Evolutionary conservation across 768 basidiomycete species (phyloP), one percentile per base, ranked within the genome.

Genomic region (Strobilomyces dryophilus): DNA sequence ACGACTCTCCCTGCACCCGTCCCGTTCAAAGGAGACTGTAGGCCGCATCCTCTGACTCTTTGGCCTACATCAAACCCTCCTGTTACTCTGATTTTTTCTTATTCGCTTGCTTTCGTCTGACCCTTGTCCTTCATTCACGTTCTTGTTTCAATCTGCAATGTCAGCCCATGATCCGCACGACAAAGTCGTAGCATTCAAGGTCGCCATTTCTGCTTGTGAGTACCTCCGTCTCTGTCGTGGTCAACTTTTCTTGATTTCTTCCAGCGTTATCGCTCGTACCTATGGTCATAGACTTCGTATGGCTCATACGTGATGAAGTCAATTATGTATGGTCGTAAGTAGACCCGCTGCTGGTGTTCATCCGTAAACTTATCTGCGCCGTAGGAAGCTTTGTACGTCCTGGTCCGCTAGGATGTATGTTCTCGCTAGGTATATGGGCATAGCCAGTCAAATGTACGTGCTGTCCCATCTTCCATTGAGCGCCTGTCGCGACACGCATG

Each of bases 261-360:
- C 4, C 5, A 54, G 65, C 53, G 2, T 7, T 47, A 1, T 47
- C 57, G 0, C 39, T 62, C 15, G 48, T 31, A 6, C 0, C 55
- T 15, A 67, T 67, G 65, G 17, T 59, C 17, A 10, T 37, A 2
- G 65, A 66, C 18, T 59, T 52, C 27, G 3, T 15, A 0, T 59
- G 49, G 44, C 43, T 55, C 1, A 12, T 67, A 0, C 41, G 51
- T 4, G 57, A 61, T 15, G 65, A 66, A 45, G 17, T 34, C 17
- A 55, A 48, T 26, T 8, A 44, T 10, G 27, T 66, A 21, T 66
- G 63, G 63, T 47, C 58, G 63, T 66, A 36, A 57, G 65, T 55
- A 7, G 5, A 17, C 27, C 10, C 3, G 18, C 24, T 10, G 8
- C 21, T 8, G 20, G 10, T 26, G 12, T 35, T 8, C 18, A 5